Conservation (phyloP, 2,329 filamentous ascomycete genomes). For the Sclerotinia spermophila region DNA sequence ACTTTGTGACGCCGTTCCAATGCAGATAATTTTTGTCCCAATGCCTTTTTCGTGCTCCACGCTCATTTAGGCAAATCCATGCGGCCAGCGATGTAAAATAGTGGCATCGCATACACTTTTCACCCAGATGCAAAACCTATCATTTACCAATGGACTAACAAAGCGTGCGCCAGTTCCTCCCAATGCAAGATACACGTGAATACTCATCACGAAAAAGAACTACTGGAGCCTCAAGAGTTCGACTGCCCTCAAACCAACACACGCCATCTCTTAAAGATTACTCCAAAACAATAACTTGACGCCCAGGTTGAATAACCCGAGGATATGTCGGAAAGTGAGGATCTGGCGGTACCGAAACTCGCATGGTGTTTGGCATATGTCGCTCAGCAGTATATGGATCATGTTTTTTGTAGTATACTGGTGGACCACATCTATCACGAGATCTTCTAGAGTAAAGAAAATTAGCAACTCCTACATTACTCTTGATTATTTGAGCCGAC, state of each 20-base stretch:
- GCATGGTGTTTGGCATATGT: not conserved
- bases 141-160: not conserved
- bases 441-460: constrained; percentile 18
- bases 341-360: constrained; percentile 13
- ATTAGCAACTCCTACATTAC: constrained; percentile 25
- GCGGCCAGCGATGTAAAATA: not conserved
- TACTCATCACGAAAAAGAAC: not conserved
- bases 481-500: constrained; percentile 14
- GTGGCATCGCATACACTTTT: not conserved
- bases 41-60: constrained; percentile 15
- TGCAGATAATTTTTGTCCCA: constrained; percentile 2
- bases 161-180: not conserved
- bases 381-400: constrained; percentile 14
- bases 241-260: not conserved
- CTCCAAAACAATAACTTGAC: constrained; percentile 26
- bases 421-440: constrained; percentile 19
- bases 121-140: not conserved
- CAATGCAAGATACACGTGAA: not conserved
- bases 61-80: constrained; percentile 16
- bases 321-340: constrained; percentile 17
- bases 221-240: too few species aligned
- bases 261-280: constrained; percentile 1
- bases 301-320: constrained; percentile 22
- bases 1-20: constrained; percentile 4
- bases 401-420: constrained; percentile 20